A percentile compares a stretch with the other conserved stretches of the same genome.
Evolutionary conservation across 2,329 filamentous ascomycete genomes (phyloP).

Genomic region (Verticillium zaregamsianum): DNA sequence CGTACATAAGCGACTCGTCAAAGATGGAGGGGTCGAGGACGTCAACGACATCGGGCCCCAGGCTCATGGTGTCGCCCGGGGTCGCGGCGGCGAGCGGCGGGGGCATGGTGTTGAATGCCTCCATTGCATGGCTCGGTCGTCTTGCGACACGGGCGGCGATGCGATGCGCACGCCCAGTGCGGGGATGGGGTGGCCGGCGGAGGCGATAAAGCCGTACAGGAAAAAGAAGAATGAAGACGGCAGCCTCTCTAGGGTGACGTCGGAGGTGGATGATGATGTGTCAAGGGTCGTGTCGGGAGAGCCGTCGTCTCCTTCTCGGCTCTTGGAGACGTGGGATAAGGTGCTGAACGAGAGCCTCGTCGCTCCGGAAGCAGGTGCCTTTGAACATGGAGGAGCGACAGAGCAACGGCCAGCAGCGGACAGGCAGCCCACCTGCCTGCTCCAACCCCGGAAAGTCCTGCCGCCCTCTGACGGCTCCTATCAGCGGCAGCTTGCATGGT

Average conservation of each 20-base stretch:
- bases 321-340: not conserved
- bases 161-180: not conserved
- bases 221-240: not conserved
- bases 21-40: slow-evolving; percentile 48
- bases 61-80: slow-evolving; percentile 39
- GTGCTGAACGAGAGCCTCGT: not conserved
- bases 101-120: slow-evolving; percentile 51
- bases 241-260: not conserved
- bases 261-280: not conserved
- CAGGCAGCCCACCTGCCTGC: not conserved
- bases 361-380: not conserved
- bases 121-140: slow-evolving; percentile 43
- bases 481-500: not conserved
- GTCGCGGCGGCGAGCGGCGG: slow-evolving; percentile 42
- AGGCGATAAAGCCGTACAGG: not conserved
- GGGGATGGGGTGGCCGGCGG: not conserved
- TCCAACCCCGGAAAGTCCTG: not conserved
- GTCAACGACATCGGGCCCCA: slow-evolving; percentile 43
- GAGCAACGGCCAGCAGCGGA: not conserved
- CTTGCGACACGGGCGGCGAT: not conserved
- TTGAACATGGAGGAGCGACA: not conserved
- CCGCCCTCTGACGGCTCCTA: not conserved
- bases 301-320: not conserved
- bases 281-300: not conserved
- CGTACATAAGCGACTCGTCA: slow-evolving; percentile 55